Evolutionary conservation across 116 monocot species (phyloP), one percentile per base, ranked within the genome.

Genomic region (Phalaenopsis hybrid): DNA sequence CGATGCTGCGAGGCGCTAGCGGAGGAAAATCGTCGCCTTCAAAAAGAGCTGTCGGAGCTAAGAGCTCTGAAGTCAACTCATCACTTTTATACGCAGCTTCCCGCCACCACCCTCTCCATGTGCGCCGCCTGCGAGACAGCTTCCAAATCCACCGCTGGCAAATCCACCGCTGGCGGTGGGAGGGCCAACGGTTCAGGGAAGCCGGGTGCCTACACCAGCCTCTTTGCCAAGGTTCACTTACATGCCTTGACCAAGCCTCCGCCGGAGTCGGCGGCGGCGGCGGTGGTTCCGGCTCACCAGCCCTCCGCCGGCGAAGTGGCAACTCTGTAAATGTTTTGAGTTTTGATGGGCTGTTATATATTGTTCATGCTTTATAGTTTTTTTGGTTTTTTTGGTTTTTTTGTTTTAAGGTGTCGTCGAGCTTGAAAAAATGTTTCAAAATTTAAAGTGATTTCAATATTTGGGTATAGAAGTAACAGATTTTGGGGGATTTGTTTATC

Each of bases 71-170:
- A 82, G 45, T 34, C 83, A 12, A 4, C 44, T 0, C 78, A 86
- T 51, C 86, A 84, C 17, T 89, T 84, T 68, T 82, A 81, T 81
- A 86, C 69, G 84, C 86, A 86, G 37, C 78, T 82, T 67, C 87
- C 87, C 20, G 87, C 87, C 8, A 88, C 87, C 6, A 89, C 86
- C 21, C 86, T 86, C 77, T 86, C 84, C 20, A 80, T 86, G 79
- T 86, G 89, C 84, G 79, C 86, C 12, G 79, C 89, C 43, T 89
- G 89, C 79, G 84, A 84, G 77, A 74, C 72, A 67, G 46, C 76
- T 41, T 46, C 75, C 6, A 75, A 75, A 13, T 69, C 84, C 31
- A 69, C 84, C 72, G 75, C 79, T 28, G 55, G 15, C 55, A 0
- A 20, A 28, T 28, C 28, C 28, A 28, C 28, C 21, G 8, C 41